A percentile compares a stretch with the other conserved stretches of the same genome.
Conservation (phyloP, 257 asterid species). For the Capsicum pubescens region DNA sequence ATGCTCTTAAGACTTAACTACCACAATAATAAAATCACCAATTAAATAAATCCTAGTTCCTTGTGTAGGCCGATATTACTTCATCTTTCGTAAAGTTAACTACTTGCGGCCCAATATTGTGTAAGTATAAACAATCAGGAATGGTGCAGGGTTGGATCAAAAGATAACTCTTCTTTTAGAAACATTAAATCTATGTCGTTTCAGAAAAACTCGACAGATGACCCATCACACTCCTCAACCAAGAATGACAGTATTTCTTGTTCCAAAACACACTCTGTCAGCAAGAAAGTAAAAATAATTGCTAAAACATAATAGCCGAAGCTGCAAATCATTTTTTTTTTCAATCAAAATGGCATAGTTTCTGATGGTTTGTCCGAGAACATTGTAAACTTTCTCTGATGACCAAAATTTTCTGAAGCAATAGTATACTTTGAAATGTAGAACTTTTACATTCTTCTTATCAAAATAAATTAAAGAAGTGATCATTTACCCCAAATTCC, state of each 20-base stretch:
- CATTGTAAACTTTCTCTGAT: too few species aligned
- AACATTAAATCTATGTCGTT: not conserved
- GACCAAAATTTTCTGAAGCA: too few species aligned
- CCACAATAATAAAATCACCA: not conserved
- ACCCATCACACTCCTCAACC: conserved; percentile 79
- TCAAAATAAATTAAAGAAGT: too few species aligned
- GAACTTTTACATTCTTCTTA: too few species aligned
- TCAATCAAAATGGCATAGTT: too few species aligned
- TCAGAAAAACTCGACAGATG: not conserved
- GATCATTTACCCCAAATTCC: too few species aligned
- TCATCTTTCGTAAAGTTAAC: conserved; percentile 93
- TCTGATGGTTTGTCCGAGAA: too few species aligned
- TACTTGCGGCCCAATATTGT: conserved; percentile 82
- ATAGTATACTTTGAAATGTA: too few species aligned
- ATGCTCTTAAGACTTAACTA: conserved; percentile 9
- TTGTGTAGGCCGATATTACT: conserved; percentile 83
- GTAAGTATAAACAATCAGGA: conserved; percentile 88
- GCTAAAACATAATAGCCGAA: conserved; percentile 4
- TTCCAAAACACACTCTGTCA: conserved; percentile 92
- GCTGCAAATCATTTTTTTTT: not conserved
- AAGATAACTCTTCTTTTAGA: conserved; percentile 23
- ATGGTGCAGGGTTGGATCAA: conserved; percentile 85
- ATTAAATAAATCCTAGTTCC: conserved; percentile 49
- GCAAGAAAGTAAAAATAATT: conserved; percentile 34
- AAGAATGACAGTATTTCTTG: conserved; percentile 89